These are phyloP conservation scores for Barbatosphaeria neglecta DNA, from an alignment of 495 filamentous ascomycete species.

Conservation along the genomic window DNA sequence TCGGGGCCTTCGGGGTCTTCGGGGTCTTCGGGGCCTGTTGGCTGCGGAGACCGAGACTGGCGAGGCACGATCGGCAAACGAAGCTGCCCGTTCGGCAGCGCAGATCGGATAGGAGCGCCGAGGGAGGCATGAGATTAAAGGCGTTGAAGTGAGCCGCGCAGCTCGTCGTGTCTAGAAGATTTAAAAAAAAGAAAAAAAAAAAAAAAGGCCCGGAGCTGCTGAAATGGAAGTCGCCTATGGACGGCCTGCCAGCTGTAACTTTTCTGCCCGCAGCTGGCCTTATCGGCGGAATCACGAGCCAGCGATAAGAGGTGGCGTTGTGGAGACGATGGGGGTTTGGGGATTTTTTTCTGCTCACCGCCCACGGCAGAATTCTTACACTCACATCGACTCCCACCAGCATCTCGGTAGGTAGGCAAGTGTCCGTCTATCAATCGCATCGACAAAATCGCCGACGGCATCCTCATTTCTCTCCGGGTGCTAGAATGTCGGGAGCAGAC, in stretches of 20 bases:
- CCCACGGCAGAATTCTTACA: neutral
- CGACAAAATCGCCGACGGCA: too few relatives aligned
- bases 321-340: too few relatives aligned
- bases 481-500: conserved; percentile 28
- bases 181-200: too few relatives aligned
- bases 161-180: too few relatives aligned
- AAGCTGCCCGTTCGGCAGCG: conserved; percentile 17
- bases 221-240: neutral
- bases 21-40: conserved; percentile 9
- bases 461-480: too few relatives aligned
- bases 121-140: conserved; percentile 19
- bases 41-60: conserved; percentile 9
- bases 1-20: too few relatives aligned
- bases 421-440: too few relatives aligned
- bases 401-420: too few relatives aligned
- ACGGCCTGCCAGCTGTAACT: neutral
- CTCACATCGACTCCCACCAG: neutral
- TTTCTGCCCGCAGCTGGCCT: neutral
- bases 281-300: neutral
- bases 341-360: too few relatives aligned
- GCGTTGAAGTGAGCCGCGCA: neutral
- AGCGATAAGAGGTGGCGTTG: neutral
- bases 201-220: neutral
- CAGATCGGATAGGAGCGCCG: conserved; percentile 13
- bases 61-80: conserved; percentile 22